A percentile compares a stretch with the other conserved stretches of the same genome.
phyloP scores from a whole-genome alignment of 2,329 filamentous ascomycete species.

The Beauveria sp. region DNA sequence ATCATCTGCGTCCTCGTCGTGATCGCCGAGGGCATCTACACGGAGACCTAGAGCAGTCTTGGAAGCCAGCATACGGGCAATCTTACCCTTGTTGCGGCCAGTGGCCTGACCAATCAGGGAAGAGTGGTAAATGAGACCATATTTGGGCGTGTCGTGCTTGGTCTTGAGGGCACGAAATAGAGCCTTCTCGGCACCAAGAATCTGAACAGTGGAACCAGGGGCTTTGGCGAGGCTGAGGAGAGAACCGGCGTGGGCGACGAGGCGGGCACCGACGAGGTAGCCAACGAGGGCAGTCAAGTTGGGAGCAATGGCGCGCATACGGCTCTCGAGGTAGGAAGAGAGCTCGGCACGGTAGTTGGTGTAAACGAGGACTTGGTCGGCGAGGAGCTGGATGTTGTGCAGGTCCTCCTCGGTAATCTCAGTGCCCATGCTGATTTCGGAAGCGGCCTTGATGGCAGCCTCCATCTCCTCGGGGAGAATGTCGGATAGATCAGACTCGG shows the following conservation, averaged over 20 bases:
- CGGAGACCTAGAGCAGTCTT: constrained; percentile 91
- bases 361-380: constrained; percentile 87
- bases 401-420: constrained; percentile 91
- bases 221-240: constrained; percentile 92
- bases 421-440: constrained; percentile 96
- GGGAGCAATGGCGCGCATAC: constrained; percentile 94
- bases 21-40: constrained; percentile 64
- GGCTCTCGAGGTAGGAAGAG: constrained; percentile 78
- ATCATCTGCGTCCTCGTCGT: constrained; percentile 67
- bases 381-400: constrained; percentile 83
- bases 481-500: constrained; percentile 71
- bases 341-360: constrained; percentile 85
- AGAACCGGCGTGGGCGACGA: constrained; percentile 91
- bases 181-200: constrained; percentile 96
- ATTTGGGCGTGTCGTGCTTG: constrained; percentile 98
- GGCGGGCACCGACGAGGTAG: constrained; percentile 84
- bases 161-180: constrained; percentile 98
- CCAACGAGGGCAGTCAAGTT: constrained; percentile 92
- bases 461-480: constrained; percentile 96
- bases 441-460: constrained; percentile 80
- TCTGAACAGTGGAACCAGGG: constrained; percentile 92
- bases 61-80: constrained; percentile 89
- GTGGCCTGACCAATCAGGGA: constrained; percentile 94
- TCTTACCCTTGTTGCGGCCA: constrained; percentile 98
- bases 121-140: constrained; percentile 88